phyloP scores from a whole-genome alignment of 441 rosid species.

The Rhodomyrtus psidioides region DNA sequence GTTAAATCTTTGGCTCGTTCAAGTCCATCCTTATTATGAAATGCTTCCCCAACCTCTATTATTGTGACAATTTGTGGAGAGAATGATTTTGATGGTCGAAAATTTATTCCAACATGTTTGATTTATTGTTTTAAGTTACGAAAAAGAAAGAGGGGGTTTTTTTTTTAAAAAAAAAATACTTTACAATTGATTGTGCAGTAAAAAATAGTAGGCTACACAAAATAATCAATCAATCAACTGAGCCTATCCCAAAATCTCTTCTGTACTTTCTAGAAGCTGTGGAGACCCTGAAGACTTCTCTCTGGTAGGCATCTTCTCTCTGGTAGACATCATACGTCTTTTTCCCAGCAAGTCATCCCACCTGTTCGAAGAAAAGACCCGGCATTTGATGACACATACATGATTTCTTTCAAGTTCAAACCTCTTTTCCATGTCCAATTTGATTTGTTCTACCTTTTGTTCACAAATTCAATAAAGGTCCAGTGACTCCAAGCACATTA shows the following conservation, averaged over 20 bases:
- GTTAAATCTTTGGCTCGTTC: too few relatives aligned
- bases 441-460: background rate
- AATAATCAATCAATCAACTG: background rate
- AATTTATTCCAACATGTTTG: too few relatives aligned
- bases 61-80: too few relatives aligned
- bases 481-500: background rate
- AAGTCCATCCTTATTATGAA: too few relatives aligned
- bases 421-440: background rate
- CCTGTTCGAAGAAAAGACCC: background rate
- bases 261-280: background rate
- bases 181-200: too few relatives aligned
- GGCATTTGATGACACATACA: background rate
- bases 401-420: background rate
- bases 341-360: background rate
- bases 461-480: background rate
- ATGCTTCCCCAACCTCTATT: too few relatives aligned
- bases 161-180: too few relatives aligned
- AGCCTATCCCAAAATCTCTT: background rate
- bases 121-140: too few relatives aligned
- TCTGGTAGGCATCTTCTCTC: background rate
- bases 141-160: too few relatives aligned
- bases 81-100: too few relatives aligned
- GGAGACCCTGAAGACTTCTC: background rate
- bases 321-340: background rate
- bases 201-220: too few relatives aligned